Percentiles rank a stretch among this genome's conserved stretches.
phyloP scores from a whole-genome alignment of 2,329 filamentous ascomycete genomes.

The Westerdykella sp. region DNA sequence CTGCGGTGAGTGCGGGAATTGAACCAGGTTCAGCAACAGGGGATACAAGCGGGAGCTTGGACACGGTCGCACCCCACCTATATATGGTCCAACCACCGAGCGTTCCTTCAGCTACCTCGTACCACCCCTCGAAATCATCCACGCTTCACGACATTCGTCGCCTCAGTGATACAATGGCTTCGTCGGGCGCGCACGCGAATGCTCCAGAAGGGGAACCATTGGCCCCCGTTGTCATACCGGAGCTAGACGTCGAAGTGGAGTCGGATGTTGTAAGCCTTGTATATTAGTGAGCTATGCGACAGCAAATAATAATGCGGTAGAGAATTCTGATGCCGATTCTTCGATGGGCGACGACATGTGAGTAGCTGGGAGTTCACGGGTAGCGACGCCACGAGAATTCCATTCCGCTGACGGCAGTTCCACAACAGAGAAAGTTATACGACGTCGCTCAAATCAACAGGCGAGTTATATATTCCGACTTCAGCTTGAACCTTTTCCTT shows the following conservation, averaged over 20 bases:
- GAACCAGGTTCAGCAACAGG: too few relatives aligned
- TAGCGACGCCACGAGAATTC: not conserved
- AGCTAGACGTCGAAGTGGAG: conserved; percentile 8
- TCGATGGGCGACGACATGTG: conserved; percentile 17
- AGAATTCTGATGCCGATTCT: conserved; percentile 12
- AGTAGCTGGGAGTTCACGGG: conserved; percentile 4
- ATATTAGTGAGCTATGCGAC: not conserved
- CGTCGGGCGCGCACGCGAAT: conserved; percentile 6
- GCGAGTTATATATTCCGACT: not conserved
- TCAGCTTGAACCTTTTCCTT: not conserved
- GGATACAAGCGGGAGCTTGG: too few relatives aligned
- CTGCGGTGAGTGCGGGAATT: too few relatives aligned
- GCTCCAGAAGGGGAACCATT: conserved; percentile 17
- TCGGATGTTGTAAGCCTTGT: not conserved
- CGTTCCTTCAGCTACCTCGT: too few relatives aligned
- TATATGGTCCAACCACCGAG: too few relatives aligned
- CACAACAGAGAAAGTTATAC: conserved; percentile 18
- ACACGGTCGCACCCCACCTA: too few relatives aligned
- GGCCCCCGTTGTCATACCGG: conserved; percentile 16
- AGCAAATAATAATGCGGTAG: not conserved
- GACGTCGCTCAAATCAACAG: conserved; percentile 17
- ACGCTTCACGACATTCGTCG: not conserved
- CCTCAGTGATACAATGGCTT: not conserved
- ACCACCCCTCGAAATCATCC: not conserved
- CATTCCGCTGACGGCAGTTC: not conserved